Evolutionary conservation across 1,284 basidiomycete genomes (phyloP), one percentile per base, ranked within the genome.

Genomic region (Fomitopsis pinicola): DNA sequence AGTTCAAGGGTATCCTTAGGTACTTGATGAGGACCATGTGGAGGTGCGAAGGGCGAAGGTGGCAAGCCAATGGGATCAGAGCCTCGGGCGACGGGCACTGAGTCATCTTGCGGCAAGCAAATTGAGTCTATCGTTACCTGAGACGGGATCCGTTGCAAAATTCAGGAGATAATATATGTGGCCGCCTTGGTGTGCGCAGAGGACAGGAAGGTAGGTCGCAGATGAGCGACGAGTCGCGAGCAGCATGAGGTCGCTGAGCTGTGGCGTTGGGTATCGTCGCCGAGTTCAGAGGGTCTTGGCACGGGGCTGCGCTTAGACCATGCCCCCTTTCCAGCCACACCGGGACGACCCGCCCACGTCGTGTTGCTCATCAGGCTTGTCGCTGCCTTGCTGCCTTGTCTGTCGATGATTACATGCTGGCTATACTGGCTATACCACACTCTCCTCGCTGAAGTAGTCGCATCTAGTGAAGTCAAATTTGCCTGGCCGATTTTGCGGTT

Each of bases 231-330:
- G 10, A 12, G 35, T 12, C 35, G 6, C 33, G 36, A 38, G 30
- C 28, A 14, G 14, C 6, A 4, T 6, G 5, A 5, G 30, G 17
- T 53, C 36, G 30, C 52, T 6, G 33, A 22, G n/a, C 33, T 53
- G 33, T 53, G 48, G 48, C 33, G 52, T 53, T 53, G 35, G 35
- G 35, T 36, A 38, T 38, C 30, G 14, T 53, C 33, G 52, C 52
- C 38, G 52, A 53, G 52, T 53, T 53, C 38, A 4, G 52, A 38
- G 30, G 52, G 30, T 7, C 26, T 5, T 12, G 35, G 35, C 35
- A 48, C 15, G 46, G 52, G 52, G n/a, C 33, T 53, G 33, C 52
- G 52, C 52, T 53, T 53, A 53, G 52, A 53, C 52, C 52, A 53
- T 53, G 14, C n/a, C 52, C 33, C 33, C 14, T 53, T 53, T 38